Evolutionary conservation across 192 early-diverging fungal genomes (phyloP).

Genomic region (Backusella sp.): DNA sequence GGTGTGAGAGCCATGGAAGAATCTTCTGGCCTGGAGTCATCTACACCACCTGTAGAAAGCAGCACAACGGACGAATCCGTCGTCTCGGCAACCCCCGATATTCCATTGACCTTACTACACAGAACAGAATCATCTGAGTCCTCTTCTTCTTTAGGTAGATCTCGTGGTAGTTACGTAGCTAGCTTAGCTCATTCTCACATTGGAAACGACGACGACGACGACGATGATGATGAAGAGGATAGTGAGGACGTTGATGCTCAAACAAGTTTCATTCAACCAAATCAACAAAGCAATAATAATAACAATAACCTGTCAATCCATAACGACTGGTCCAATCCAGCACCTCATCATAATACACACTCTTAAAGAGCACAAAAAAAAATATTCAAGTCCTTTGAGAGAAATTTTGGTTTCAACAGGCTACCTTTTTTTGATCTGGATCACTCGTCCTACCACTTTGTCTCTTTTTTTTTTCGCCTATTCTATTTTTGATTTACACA

Average conservation of each 20-base stretch:
- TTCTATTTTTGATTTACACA: constrained; percentile 11
- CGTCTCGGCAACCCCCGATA: constrained; percentile 1
- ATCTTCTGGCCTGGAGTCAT: not conserved
- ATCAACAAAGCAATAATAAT: not conserved
- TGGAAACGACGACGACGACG: not conserved
- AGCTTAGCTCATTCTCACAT: constrained; percentile 6
- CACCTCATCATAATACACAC: constrained; percentile 17
- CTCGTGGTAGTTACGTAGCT: not conserved
- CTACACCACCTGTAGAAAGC: not conserved
- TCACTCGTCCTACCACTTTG: not conserved
- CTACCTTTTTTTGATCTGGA: constrained; percentile 10
- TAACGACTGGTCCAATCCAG: constrained; percentile 17
- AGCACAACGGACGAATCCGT: not conserved
- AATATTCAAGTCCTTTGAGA: not conserved
- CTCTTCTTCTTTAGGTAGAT: constrained; percentile 10
- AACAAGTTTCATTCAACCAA: not conserved
- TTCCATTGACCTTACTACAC: not conserved
- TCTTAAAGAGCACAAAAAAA: not conserved
- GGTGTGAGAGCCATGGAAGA: not conserved
- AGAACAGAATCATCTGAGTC: constrained; percentile 4
- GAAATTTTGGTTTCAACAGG: not conserved
- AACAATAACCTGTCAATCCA: not conserved
- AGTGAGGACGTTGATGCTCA: not conserved
- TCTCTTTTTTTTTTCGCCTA: not conserved
- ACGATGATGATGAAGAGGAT: not conserved